Evolutionary conservation across 257 asterid genomes (phyloP).

Genomic region (Nicotiana sylvestris): DNA sequence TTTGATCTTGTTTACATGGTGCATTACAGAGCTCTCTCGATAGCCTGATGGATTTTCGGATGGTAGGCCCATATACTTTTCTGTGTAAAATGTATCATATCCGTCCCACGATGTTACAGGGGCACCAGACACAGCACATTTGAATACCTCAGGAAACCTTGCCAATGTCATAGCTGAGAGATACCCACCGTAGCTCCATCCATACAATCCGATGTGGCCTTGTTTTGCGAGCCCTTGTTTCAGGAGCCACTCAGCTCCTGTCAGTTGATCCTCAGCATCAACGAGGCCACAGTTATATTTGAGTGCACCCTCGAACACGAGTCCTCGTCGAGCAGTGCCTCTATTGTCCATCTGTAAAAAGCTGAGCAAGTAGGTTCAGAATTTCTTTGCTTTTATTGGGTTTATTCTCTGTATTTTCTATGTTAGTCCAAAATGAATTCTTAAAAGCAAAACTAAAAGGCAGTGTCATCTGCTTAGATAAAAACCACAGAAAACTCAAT

Average conservation of each 20-base stretch:
- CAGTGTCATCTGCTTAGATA: neutral
- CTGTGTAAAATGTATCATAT: constrained; percentile 80
- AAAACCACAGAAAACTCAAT: neutral
- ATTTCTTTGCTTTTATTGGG: neutral
- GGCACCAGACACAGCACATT: constrained; percentile 88
- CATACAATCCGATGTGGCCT: constrained; percentile 76
- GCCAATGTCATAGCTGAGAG: constrained; percentile 75
- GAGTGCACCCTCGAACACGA: constrained; percentile 72
- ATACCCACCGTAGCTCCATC: constrained; percentile 98
- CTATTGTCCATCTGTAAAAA: constrained; percentile 83
- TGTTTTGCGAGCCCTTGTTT: constrained; percentile 54
- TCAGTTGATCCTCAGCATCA: constrained; percentile 77
- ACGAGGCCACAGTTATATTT: constrained; percentile 69
- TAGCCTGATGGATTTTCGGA: constrained; percentile 46
- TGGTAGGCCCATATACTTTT: constrained; percentile 91
- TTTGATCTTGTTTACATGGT: constrained; percentile 49
- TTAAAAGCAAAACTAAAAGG: neutral
- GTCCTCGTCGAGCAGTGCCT: constrained; percentile 92
- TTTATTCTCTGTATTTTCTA: neutral
- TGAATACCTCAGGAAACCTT: constrained; percentile 60
- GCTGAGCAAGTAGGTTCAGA: constrained; percentile 9
- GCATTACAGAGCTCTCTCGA: constrained; percentile 59
- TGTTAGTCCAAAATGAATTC: neutral
- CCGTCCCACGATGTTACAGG: constrained; percentile 98
- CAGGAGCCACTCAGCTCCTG: constrained; percentile 83